Percentiles rank a stretch among this genome's conserved stretches.
Evolutionary conservation across 2,329 filamentous ascomycete species (phyloP).

Genomic region (Fusarium pseudonygamai): DNA sequence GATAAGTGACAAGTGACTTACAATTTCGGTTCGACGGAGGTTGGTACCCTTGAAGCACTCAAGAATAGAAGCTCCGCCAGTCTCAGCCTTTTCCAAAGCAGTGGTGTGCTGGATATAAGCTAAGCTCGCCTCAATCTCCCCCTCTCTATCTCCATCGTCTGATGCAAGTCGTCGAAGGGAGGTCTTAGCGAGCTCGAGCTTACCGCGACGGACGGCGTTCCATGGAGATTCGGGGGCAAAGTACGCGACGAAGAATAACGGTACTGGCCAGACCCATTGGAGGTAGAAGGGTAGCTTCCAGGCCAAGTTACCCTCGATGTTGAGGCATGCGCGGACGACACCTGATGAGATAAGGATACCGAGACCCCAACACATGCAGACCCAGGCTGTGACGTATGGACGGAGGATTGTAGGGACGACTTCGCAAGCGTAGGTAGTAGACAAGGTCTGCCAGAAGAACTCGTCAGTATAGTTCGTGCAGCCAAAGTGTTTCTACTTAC

Average conservation of each 20-base stretch:
- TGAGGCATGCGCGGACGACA: slow-evolving; percentile 49
- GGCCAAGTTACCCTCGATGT: slow-evolving; percentile 46
- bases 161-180: background rate
- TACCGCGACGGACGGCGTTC: slow-evolving; percentile 45
- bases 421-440: slow-evolving; percentile 56
- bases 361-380: slow-evolving; percentile 56
- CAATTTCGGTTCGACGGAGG: slow-evolving; percentile 52
- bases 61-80: slow-evolving; percentile 41
- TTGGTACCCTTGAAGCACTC: slow-evolving; percentile 58
- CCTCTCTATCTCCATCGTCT: background rate
- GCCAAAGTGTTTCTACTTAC: background rate
- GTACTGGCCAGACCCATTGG: slow-evolving; percentile 48
- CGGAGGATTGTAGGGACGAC: slow-evolving; percentile 48
- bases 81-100: slow-evolving; percentile 49
- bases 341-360: slow-evolving; percentile 55
- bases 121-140: background rate
- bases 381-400: slow-evolving; percentile 53
- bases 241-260: slow-evolving; percentile 42
- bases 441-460: too few species aligned
- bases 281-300: slow-evolving; percentile 51
- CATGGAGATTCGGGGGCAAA: slow-evolving; percentile 44
- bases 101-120: background rate
- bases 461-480: fast-evolving
- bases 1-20: background rate
- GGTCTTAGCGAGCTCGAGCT: slow-evolving; percentile 29